Conservation (phyloP, 1,139 yeast species). For the Lodderomyces margitis region DNA sequence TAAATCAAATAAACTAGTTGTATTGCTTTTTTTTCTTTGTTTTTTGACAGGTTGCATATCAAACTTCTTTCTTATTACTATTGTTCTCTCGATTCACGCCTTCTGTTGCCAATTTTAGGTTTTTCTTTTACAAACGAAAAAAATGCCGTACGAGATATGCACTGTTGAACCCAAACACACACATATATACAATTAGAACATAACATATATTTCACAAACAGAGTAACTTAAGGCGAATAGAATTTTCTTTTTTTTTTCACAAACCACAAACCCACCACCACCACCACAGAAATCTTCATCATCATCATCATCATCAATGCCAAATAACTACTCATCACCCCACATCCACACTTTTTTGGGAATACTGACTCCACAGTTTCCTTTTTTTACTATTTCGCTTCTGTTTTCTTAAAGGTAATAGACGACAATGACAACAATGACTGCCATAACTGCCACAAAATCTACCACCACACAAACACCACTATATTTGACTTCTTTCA, state of each 20-base stretch:
- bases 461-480: too few species aligned
- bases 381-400: too few species aligned
- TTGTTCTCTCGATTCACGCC: neutral
- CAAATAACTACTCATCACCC: too few species aligned
- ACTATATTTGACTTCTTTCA: too few species aligned
- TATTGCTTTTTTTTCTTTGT: neutral
- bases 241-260: too few species aligned
- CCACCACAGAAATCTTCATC: neutral
- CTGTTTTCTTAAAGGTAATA: too few species aligned
- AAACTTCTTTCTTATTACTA: neutral
- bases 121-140: neutral
- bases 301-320: too few species aligned
- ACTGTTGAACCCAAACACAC: neutral
- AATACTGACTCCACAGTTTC: too few species aligned
- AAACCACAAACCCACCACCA: neutral
- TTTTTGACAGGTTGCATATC: neutral
- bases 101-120: neutral
- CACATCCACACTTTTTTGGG: too few species aligned
- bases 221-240: neutral
- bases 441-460: too few species aligned
- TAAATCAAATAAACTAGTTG: too few species aligned
- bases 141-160: constrained; percentile 1
- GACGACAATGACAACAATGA: too few species aligned
- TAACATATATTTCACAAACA: neutral
- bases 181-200: neutral